Conservation (phyloP, 495 filamentous ascomycete genomes). For the Aspergillus avenaceus region DNA sequence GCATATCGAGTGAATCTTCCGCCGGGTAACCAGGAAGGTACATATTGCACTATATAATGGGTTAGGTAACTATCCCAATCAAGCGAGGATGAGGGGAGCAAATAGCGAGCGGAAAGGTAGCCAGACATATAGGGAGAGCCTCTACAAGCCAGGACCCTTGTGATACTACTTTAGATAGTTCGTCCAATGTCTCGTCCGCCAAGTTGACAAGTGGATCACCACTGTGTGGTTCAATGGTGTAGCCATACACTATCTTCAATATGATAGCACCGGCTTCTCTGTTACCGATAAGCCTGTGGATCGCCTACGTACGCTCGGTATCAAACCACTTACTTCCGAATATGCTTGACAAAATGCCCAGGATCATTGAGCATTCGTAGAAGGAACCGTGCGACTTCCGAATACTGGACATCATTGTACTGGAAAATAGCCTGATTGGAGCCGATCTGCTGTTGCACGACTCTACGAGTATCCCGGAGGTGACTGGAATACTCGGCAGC, state of each 20-base stretch:
- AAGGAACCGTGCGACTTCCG: constrained; percentile 35
- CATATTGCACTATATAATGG: constrained; percentile 21
- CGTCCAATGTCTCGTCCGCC: constrained; percentile 30
- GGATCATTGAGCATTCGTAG: constrained; percentile 33
- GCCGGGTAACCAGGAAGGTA: constrained; percentile 46
- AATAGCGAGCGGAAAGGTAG: background rate
- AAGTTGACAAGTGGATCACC: constrained; percentile 41
- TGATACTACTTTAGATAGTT: constrained; percentile 32
- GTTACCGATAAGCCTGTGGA: constrained; percentile 14
- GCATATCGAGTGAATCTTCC: constrained; percentile 34
- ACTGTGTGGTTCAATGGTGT: constrained; percentile 37
- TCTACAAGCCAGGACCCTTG: constrained; percentile 44
- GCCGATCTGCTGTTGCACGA: background rate
- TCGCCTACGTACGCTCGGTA: constrained; percentile 29
- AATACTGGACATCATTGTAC: constrained; percentile 30
- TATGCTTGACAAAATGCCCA: constrained; percentile 26
- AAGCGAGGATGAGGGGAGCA: background rate
- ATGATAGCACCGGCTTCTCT: constrained; percentile 42
- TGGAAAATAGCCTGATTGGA: constrained; percentile 17
- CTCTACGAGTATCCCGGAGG: background rate
- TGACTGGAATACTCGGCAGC: background rate
- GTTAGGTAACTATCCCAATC: background rate
- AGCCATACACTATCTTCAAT: constrained; percentile 47
- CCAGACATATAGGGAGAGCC: constrained; percentile 25
- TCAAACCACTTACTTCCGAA: constrained; percentile 32